Base-by-base conservation (phyloP, 2,329 filamentous ascomycete genomes). In the Botryotinia narcissicola region DNA sequence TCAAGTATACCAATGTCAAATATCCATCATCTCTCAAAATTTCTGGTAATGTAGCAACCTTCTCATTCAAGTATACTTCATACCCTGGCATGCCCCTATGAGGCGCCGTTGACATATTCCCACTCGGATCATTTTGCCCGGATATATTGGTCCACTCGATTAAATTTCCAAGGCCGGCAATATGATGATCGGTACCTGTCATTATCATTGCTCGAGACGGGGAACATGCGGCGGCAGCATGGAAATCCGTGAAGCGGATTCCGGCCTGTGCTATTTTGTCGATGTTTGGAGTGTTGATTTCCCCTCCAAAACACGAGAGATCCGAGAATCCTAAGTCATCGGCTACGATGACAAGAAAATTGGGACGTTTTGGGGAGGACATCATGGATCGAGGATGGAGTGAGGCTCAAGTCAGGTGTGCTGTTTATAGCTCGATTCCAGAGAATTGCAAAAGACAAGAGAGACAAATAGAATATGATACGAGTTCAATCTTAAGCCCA, bases 211-310 rank as follows among this genome's bases (percentile, higher is more conserved):
- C 67, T 57, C 12, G 54, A 35, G 68, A 61, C 18, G n/a, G 37
- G 3, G 25, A 63, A 44, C 87, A 90, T 74, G 87, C 87, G 35
- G 87, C 86, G 0, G 88, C 88, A 0, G 88, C 86, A 77, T 90
- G 88, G 78, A 89, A 89, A 74, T 87, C 86, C 0, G 87, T 89
- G 76, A 89, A 87, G 5, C 87, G 85, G 42, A 90, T 78, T 37
- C 87, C 85, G 63, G 85, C 81, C 63, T 83, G 80, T 9, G 85
- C 85, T 4, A 87, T 79, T 42, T 83, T 84, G 80, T 89, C 86
- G 44, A 90, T 83, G 77, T 87, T 87, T 3, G 88, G 88, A 0
- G 88, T 90, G 32, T 83, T 83, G 72, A 90, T 89, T 80, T 90
- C 87, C 75, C 86, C 85, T 72, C 88, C 87, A 76, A 88, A 90